phyloP scores from a whole-genome alignment of 192 early-diverging fungal species.

The Backusella australiensis region DNA sequence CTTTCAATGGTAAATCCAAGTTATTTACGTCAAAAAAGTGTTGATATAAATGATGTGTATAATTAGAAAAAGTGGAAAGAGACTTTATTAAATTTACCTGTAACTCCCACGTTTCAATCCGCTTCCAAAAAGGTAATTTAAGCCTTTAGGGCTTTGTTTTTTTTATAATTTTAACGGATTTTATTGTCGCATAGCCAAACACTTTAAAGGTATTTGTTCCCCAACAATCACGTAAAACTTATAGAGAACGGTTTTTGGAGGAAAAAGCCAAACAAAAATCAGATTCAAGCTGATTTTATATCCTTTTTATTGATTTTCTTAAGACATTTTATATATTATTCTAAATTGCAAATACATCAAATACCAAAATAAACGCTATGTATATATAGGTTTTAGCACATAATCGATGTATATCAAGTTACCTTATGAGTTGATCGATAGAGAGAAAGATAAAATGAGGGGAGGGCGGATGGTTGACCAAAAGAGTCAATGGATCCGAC shows the following conservation, averaged over 20 bases:
- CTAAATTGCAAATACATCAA: not conserved
- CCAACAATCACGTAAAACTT: constrained; percentile 2
- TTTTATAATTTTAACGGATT: not conserved
- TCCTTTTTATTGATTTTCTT: not conserved
- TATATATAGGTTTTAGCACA: not conserved
- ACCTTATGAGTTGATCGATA: not conserved
- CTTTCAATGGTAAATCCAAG: not conserved
- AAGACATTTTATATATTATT: not conserved
- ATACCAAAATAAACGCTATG: not conserved
- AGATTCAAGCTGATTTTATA: not conserved
- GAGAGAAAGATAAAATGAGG: not conserved
- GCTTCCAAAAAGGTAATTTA: not conserved
- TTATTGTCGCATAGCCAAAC: not conserved
- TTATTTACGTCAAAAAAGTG: not conserved
- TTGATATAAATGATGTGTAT: not conserved
- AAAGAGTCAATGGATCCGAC: constrained; percentile 6
- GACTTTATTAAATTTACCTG: constrained; percentile 15
- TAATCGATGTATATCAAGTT: not conserved
- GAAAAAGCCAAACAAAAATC: not conserved
- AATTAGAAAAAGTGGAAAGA: constrained; percentile 14
- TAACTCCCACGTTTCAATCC: not conserved
- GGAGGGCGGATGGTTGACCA: not conserved
- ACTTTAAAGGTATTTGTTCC: constrained; percentile 6
- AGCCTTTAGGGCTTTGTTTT: not conserved
- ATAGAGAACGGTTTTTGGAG: constrained; percentile 13